Conservation (phyloP, 176 grass and related monocot genomes). For the Metroxylon sagu region DNA sequence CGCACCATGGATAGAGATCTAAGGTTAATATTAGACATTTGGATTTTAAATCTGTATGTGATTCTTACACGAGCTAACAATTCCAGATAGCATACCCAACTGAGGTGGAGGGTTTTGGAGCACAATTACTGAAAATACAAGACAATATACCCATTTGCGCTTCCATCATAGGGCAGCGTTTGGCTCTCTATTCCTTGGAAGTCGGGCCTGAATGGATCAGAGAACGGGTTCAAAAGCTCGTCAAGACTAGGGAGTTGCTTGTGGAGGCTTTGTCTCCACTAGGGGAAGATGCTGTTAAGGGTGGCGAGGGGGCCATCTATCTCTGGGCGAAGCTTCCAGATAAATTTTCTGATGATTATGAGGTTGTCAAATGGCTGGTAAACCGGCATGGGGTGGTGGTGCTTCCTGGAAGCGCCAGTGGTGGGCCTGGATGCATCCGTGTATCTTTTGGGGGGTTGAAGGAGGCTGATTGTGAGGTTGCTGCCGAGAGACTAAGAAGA, state of each 20-base stretch:
- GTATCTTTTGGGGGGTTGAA: conserved; percentile 82
- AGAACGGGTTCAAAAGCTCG: conserved; percentile 53
- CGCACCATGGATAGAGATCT: background rate
- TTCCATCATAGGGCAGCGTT: conserved; percentile 68
- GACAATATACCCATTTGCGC: conserved; percentile 98
- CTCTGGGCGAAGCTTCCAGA: conserved; percentile 94
- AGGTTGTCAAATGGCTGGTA: conserved; percentile 82
- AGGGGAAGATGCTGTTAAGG: conserved; percentile 56
- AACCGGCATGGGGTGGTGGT: conserved; percentile 59
- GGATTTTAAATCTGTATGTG: background rate
- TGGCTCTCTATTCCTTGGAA: conserved; percentile 73
- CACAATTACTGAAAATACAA: conserved; percentile 91
- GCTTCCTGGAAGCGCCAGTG: conserved; percentile 72
- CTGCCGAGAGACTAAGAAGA: conserved; percentile 40
- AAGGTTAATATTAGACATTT: too few species aligned
- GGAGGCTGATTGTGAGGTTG: conserved; percentile 53
- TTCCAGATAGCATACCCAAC: conserved; percentile 86
- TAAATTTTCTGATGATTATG: conserved; percentile 55
- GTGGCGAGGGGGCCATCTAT: conserved; percentile 89
- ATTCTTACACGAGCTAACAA: conserved; percentile 12
- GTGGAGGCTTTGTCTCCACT: conserved; percentile 62
- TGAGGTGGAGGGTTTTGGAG: conserved; percentile 56
- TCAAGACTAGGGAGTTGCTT: conserved; percentile 65
- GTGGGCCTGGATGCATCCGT: conserved; percentile 50
- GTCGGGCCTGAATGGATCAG: conserved; percentile 70